Conservation (phyloP, 1,139 yeast species). For the Suhomyces atakaporum region DNA sequence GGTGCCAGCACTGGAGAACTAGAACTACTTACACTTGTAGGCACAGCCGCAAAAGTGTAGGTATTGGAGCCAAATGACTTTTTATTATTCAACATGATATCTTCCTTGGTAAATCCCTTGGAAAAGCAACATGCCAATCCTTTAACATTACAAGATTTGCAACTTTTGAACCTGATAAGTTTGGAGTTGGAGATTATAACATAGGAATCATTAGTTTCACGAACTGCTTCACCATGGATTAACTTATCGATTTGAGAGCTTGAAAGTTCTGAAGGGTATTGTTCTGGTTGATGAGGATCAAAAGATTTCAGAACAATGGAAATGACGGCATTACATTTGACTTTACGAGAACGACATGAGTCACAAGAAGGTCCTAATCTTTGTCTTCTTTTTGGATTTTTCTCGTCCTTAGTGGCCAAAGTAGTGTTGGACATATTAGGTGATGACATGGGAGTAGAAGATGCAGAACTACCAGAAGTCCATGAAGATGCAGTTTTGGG, state of each 20-base stretch:
- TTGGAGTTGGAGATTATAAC: conserved; percentile 31
- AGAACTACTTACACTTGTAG: neutral
- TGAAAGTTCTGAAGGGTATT: conserved; percentile 5
- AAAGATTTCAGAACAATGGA: conserved; percentile 14
- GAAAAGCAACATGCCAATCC: conserved; percentile 51
- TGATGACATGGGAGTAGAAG: conserved; percentile 13
- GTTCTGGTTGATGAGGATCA: conserved; percentile 6
- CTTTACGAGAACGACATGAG: conserved; percentile 68
- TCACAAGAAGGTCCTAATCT: conserved; percentile 79
- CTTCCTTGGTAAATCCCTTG: conserved; percentile 63
- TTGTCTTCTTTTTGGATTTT: conserved; percentile 49
- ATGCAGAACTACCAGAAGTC: conserved; percentile 10
- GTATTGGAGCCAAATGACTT: conserved; percentile 11
- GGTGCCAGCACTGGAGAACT: conserved; percentile 11
- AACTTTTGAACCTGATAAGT: conserved; percentile 50
- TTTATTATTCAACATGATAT: conserved; percentile 36
- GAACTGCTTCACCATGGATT: conserved; percentile 13
- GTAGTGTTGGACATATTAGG: conserved; percentile 10
- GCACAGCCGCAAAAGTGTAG: conserved; percentile 4
- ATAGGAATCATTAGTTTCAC: conserved; percentile 15
- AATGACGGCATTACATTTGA: conserved; percentile 73
- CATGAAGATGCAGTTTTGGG: conserved; percentile 6
- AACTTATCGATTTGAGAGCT: conserved; percentile 9
- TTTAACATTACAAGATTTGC: conserved; percentile 51
- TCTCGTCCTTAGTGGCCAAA: conserved; percentile 6